Evolutionary conservation across 176 grass and related monocot genomes (phyloP).

Genomic region (Poa pratensis): DNA sequence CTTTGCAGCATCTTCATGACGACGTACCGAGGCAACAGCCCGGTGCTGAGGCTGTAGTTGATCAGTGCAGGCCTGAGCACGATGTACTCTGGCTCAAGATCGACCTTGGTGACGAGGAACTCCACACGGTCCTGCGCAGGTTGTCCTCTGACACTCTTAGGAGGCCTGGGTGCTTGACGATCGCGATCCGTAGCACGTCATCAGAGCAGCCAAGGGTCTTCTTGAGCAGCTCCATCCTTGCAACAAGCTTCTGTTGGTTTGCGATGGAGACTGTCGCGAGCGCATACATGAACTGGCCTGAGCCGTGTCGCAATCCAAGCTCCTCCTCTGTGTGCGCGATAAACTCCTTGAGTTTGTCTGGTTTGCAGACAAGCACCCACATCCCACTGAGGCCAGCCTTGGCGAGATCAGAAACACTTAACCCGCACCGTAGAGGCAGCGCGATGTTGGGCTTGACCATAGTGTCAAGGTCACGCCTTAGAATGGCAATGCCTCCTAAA

Average conservation of each 20-base stretch:
- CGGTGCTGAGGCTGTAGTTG: slow-evolving; percentile 38
- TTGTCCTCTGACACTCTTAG: slow-evolving; percentile 25
- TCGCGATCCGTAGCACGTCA: slow-evolving; percentile 29
- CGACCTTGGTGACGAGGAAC: slow-evolving; percentile 43
- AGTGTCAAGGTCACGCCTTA: not conserved
- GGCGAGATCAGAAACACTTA: not conserved
- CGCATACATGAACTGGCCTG: slow-evolving; percentile 17
- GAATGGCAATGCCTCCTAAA: not conserved
- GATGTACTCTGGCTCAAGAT: slow-evolving; percentile 38
- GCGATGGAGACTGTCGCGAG: not conserved
- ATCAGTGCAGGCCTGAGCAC: slow-evolving; percentile 31
- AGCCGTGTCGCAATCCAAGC: not conserved
- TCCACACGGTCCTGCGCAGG: slow-evolving; percentile 33
- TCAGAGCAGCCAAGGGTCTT: slow-evolving; percentile 49
- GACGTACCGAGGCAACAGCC: slow-evolving; percentile 41
- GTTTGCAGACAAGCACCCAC: not conserved
- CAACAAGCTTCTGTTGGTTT: slow-evolving; percentile 8
- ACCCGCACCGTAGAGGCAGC: not conserved
- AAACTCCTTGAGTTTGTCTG: not conserved
- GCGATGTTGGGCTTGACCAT: not conserved
- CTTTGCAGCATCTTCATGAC: slow-evolving; percentile 44
- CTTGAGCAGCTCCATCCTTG: slow-evolving; percentile 27
- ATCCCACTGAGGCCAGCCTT: not conserved
- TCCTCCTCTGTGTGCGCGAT: not conserved
- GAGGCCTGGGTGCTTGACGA: slow-evolving; percentile 33